Base-by-base conservation (phyloP, 169 alveolate genomes). In the Theileria annulata region DNA sequence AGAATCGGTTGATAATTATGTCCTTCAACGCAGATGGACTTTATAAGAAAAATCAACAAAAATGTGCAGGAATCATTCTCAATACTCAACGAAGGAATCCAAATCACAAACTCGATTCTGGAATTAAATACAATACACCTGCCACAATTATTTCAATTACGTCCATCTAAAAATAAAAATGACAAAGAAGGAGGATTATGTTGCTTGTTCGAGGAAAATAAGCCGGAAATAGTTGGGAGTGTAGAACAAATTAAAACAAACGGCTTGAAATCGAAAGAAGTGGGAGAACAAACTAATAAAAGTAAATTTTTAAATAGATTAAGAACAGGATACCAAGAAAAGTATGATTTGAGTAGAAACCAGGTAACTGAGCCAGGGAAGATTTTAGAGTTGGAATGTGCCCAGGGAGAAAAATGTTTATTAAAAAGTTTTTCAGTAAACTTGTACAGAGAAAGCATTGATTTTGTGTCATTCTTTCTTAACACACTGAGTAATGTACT, bases 31-130 rank as follows among this genome's bases (percentile, higher is more conserved):
- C 33, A 31, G 67, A 70, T 81, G 88, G 75, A 81, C 58, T 81
- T 81, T 78, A 30, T 83, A 10, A 66, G 86, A 27, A 56, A 76
- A 17, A 51, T 83, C 17, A 83, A 83, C 69, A 83, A 76, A 70
- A 76, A 76, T 47, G 90, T 83, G 77, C 67, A 25, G 77, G 82
- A 83, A 62, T 83, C 90, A 4, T 76, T 83, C 59, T 67, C 86
- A 19, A 77, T 77, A 69, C 75, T 83, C n/a, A 83, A 83, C 64
- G 86, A 83, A 59, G 90, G 90, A 15, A 23, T 83, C 35, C 85
- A 76, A 49, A 76, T 83, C 9, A 77, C 85, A 21, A 76, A 83
- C 60, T 79, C 86, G 28, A 67, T 83, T 3, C 19, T 59, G 25
- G 90, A 83, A 28, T 25, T 76, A 27, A 47, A 47, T 12, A 48